These are phyloP conservation scores for Mycena capillaripes DNA, from an alignment of 768 basidiomycete species.

Conservation along the genomic window DNA sequence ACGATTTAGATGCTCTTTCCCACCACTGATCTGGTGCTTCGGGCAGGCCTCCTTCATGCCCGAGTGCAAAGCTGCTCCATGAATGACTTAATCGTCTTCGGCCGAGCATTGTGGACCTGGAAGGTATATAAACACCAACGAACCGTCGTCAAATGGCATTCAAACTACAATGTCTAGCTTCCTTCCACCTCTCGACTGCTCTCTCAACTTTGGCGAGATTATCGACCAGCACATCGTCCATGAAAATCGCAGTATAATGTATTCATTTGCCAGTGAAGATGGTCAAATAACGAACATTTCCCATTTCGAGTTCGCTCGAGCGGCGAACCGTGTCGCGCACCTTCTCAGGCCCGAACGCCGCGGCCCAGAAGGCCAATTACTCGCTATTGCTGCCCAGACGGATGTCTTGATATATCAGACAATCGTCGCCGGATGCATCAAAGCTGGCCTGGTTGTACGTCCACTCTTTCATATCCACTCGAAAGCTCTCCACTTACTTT, in stretches of 20 bases:
- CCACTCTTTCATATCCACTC: not conserved
- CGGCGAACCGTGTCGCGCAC: slow-evolving; percentile 59
- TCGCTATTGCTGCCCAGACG: slow-evolving; percentile 54
- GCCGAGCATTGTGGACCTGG: not conserved
- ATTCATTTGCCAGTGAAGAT: slow-evolving; percentile 42
- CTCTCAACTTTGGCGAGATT: slow-evolving; percentile 25
- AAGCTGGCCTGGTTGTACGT: slow-evolving; percentile 54
- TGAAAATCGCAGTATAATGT: slow-evolving; percentile 12
- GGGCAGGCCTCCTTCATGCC: not conserved
- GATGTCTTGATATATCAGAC: slow-evolving; percentile 56
- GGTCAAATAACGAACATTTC: slow-evolving; percentile 46
- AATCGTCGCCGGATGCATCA: slow-evolving; percentile 52
- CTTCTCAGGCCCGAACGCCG: slow-evolving; percentile 49
- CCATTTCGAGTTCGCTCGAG: slow-evolving; percentile 59
- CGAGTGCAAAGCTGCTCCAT: not conserved
- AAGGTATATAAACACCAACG: not conserved
- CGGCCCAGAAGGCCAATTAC: slow-evolving; percentile 48
- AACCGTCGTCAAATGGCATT: not conserved
- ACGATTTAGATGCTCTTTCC: no score
- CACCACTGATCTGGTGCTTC: no score
- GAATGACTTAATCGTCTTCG: not conserved
- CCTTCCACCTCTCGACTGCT: slow-evolving; percentile 29
- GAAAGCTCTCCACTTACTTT: not conserved
- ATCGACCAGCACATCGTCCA: slow-evolving; percentile 15
- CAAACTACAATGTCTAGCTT: slow-evolving; percentile 19